phyloP scores from a whole-genome alignment of 805 yeast genomes.

The Ogataea haglerorum region DNA sequence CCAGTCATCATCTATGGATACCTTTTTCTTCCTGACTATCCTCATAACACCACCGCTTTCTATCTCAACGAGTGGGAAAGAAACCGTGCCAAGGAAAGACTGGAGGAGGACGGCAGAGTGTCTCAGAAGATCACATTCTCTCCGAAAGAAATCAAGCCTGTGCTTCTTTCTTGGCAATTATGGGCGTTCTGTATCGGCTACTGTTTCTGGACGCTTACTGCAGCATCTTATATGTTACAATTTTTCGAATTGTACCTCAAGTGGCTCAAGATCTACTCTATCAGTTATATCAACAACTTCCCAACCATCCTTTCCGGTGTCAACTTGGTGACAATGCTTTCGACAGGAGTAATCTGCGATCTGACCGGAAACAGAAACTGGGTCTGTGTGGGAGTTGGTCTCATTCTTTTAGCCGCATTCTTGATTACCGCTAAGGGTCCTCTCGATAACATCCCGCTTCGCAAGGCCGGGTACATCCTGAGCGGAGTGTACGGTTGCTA shows the following conservation, averaged over 20 bases:
- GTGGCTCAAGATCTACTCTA: conserved; percentile 43
- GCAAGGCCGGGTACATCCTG: conserved; percentile 24
- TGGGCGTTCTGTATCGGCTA: conserved; percentile 25
- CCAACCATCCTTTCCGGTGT: conserved; percentile 56
- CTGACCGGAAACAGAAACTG: conserved; percentile 22
- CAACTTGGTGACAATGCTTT: conserved; percentile 45
- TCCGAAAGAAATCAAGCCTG: conserved; percentile 38
- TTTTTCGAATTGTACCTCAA: conserved; percentile 36
- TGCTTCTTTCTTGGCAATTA: conserved; percentile 48
- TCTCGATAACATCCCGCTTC: conserved; percentile 14
- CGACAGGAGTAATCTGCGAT: conserved; percentile 30
- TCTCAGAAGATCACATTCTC: conserved; percentile 27
- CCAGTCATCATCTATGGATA: conserved; percentile 59
- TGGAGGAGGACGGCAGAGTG: conserved; percentile 37
- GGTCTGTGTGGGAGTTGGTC: conserved; percentile 44
- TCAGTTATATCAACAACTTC: conserved; percentile 45
- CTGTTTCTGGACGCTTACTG: conserved; percentile 27
- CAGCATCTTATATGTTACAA: conserved; percentile 26
- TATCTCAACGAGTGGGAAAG: conserved; percentile 21
- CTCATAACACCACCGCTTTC: conserved; percentile 22
- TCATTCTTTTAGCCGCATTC: conserved; percentile 39
- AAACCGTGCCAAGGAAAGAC: conserved; percentile 21
- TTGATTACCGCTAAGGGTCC: conserved; percentile 20
- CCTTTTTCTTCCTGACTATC: conserved; percentile 56
- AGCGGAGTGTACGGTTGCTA: conserved; percentile 41